Conservation (phyloP, 2,329 filamentous ascomycete species). For the Curvularia hawaiiensis region DNA sequence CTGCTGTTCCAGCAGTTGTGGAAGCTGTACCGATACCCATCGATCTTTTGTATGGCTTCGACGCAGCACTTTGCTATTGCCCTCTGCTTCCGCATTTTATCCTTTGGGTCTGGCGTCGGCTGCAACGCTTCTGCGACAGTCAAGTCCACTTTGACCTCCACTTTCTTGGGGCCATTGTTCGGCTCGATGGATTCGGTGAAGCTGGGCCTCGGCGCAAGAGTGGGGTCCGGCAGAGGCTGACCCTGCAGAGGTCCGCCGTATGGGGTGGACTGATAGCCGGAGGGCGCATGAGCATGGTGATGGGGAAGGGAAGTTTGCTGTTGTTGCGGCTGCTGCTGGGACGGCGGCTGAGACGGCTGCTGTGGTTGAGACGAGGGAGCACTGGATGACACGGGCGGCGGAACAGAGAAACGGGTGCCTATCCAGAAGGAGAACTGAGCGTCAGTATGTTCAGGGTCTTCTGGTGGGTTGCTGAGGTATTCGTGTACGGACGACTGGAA, state of each 20-base stretch:
- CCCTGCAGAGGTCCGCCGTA: slow-evolving; percentile 29
- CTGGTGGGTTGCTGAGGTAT: slow-evolving; percentile 41
- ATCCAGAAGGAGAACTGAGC: slow-evolving; percentile 48
- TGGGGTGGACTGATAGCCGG: slow-evolving; percentile 38
- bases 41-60: slow-evolving; percentile 50
- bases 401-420: slow-evolving; percentile 43
- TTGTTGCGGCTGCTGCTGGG: slow-evolving; percentile 1
- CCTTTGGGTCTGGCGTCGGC: slow-evolving; percentile 44
- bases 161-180: slow-evolving; percentile 22
- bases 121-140: slow-evolving; percentile 45
- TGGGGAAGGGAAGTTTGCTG: slow-evolving; percentile 14
- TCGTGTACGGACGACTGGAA: slow-evolving; percentile 45
- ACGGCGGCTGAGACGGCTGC: slow-evolving; percentile 3
- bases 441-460: slow-evolving; percentile 46
- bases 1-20: slow-evolving; percentile 56
- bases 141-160: slow-evolving; percentile 35
- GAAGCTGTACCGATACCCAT: slow-evolving; percentile 57
- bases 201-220: slow-evolving; percentile 30
- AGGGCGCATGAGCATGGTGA: slow-evolving; percentile 27
- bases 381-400: slow-evolving; percentile 14
- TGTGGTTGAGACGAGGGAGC: slow-evolving; percentile 3
- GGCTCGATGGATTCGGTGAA: slow-evolving; percentile 19
- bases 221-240: slow-evolving; percentile 34
- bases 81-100: slow-evolving; percentile 52
- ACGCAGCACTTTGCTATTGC: slow-evolving; percentile 55